phyloP scores from a whole-genome alignment of 2,329 filamentous ascomycete species.

The Penicillium sp. region DNA sequence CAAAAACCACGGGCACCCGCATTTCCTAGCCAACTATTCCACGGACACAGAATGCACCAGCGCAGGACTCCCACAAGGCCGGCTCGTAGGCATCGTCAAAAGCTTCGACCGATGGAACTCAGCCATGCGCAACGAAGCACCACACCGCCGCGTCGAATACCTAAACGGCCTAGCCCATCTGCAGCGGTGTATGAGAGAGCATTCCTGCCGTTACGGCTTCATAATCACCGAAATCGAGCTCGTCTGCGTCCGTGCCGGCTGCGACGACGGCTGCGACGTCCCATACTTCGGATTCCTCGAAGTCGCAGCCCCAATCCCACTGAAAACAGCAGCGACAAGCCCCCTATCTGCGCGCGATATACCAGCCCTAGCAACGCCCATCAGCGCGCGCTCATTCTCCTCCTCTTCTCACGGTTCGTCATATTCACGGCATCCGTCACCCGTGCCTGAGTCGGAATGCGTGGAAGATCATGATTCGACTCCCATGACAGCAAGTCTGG shows the following conservation, averaged over 20 bases:
- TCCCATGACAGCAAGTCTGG: slow-evolving; percentile 58
- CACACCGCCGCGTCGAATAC: slow-evolving; percentile 84
- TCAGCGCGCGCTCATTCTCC: slow-evolving; percentile 29
- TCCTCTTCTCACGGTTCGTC: slow-evolving; percentile 22
- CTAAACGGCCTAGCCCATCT: slow-evolving; percentile 81
- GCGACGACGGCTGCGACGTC: slow-evolving; percentile 55
- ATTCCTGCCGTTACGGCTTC: slow-evolving; percentile 90
- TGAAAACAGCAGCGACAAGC: slow-evolving; percentile 44
- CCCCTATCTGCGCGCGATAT: slow-evolving; percentile 13
- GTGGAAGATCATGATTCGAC: slow-evolving; percentile 20
- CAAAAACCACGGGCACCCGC: slow-evolving; percentile 47
- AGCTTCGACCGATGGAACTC: slow-evolving; percentile 94
- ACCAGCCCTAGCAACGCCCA: slow-evolving; percentile 31
- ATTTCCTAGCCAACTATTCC: slow-evolving; percentile 56
- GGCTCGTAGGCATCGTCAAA: slow-evolving; percentile 82
- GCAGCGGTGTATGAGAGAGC: slow-evolving; percentile 89
- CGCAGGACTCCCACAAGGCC: slow-evolving; percentile 54
- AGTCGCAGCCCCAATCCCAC: slow-evolving; percentile 59
- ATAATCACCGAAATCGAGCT: slow-evolving; percentile 96
- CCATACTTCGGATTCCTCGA: slow-evolving; percentile 91
- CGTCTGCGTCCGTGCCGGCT: slow-evolving; percentile 80
- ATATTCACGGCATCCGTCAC: slow-evolving; percentile 16
- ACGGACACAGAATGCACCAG: slow-evolving; percentile 51
- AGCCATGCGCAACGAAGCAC: slow-evolving; percentile 82
- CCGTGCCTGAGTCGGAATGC: slow-evolving; percentile 7